phyloP scores from a whole-genome alignment of 2,329 filamentous ascomycete species.

The Teratosphaeria nubilosa region DNA sequence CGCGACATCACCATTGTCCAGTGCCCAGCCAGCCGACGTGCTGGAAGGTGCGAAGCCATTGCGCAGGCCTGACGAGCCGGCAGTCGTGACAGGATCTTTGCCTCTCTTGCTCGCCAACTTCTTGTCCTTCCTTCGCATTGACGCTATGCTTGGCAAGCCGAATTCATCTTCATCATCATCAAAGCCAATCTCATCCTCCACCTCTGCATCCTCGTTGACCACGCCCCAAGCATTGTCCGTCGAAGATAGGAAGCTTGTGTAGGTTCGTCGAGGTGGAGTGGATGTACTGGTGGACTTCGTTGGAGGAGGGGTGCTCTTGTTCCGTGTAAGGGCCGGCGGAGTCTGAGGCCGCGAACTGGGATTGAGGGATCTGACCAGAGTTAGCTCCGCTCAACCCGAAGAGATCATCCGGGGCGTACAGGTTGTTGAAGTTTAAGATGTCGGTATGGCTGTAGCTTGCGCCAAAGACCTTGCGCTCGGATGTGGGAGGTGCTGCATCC shows the following conservation, averaged over 20 bases:
- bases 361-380: constrained; percentile 13
- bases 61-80: constrained; percentile 1
- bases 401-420: constrained; percentile 45
- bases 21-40: constrained; percentile 40
- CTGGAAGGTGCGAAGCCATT: constrained; percentile 10
- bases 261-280: constrained; percentile 56
- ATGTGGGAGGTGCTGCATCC: constrained; percentile 32
- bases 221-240: constrained; percentile 77
- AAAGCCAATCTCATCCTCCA: constrained; percentile 65
- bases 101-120: constrained; percentile 33
- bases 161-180: constrained; percentile 93
- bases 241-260: constrained; percentile 70
- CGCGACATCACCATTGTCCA: constrained; percentile 87
- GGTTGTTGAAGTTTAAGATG: constrained; percentile 73
- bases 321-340: constrained; percentile 53
- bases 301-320: constrained; percentile 47
- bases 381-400: background rate
- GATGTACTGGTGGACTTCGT: constrained; percentile 42
- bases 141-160: constrained; percentile 82
- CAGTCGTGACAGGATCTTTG: constrained; percentile 33
- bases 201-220: constrained; percentile 47
- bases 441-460: constrained; percentile 95
- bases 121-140: constrained; percentile 66
- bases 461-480: constrained; percentile 65
- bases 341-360: constrained; percentile 57